Evolutionary conservation across 768 basidiomycete species (phyloP), one percentile per base, ranked within the genome.

Genomic region (Boletus vinaceobasis): DNA sequence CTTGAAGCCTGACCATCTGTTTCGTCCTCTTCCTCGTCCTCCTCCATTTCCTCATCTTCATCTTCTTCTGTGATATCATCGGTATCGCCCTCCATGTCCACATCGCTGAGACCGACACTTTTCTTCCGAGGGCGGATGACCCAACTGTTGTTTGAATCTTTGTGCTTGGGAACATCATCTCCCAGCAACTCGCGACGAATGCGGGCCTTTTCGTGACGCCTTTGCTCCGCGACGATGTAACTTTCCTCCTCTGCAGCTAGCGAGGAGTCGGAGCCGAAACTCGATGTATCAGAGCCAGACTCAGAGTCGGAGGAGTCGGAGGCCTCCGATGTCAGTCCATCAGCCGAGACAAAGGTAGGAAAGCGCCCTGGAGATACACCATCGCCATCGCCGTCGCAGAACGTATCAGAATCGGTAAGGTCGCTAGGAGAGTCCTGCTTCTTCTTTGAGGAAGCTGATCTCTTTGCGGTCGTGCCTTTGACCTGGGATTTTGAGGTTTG

Each of bases 311-410:
- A 71, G 13, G 81, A 82, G 44, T 77, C 78, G 3, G 79, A 77
- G 8, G 75, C 71, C 19, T 75, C 73, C 13, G 79, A 79, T 8
- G 82, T 79, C 38, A 82, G 61, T 3, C 74, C 82, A 31, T 84
- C 83, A 21, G 86, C 86, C 29, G 84, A 81, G 27, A 88, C 75
- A 65, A 88, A 87, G 23, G 85, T 88, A 13, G 87, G 87, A 66
- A 85, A 84, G 46, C 71, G 74, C 43, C 62, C 69, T 5, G 74
- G 74, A 11, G 66, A 71, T 17, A 50, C 61, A 50, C 73, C 73
- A 43, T 65, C 63, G 14, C 59, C 65, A 35, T 69, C 65, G 51
- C 68, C 63, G 56, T 67, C 60, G 35, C 61, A 67, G 53, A 43
- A 61, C 43, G 71, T 63, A 56, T 76, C 63, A 60, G 58, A 61